These are phyloP conservation scores for Byssochlamys sp. DNA, from an alignment of 2,329 filamentous ascomycete genomes.

Conservation along the genomic window DNA sequence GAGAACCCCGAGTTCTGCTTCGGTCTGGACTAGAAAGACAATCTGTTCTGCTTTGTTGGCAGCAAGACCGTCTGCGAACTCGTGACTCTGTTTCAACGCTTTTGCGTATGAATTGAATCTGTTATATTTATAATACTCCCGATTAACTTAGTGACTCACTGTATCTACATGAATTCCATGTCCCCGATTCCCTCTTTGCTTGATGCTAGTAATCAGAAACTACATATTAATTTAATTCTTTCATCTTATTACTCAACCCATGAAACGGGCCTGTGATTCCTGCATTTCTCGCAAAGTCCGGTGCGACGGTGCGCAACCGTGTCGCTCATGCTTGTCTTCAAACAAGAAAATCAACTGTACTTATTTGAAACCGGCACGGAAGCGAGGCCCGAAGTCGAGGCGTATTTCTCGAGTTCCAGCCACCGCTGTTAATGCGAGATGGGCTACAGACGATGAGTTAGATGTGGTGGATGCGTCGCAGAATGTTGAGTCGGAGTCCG, in stretches of 20 bases:
- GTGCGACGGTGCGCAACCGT: constrained; percentile 20
- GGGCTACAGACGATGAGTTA: neutral
- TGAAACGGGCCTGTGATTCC: constrained; percentile 21
- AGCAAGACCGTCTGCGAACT: neutral
- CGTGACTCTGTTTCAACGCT: neutral
- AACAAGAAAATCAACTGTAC: constrained; percentile 15
- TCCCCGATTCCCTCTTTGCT: neutral
- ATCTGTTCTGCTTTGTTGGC: neutral
- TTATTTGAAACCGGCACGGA: constrained; percentile 17
- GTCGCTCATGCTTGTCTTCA: constrained; percentile 16
- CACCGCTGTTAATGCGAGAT: neutral
- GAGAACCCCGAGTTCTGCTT: neutral
- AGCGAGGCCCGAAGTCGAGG: constrained; percentile 19
- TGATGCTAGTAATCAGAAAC: neutral
- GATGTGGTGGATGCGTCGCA: neutral
- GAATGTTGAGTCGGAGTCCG: neutral
- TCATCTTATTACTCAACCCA: constrained; percentile 6
- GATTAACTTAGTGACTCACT: neutral
- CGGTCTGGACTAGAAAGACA: neutral
- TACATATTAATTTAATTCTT: neutral
- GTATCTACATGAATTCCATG: neutral
- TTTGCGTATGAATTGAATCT: neutral
- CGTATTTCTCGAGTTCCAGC: constrained; percentile 3
- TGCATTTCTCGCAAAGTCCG: constrained; percentile 23
- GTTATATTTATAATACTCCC: no score